Percentiles rank a stretch among this genome's conserved stretches.
These are phyloP conservation scores for Digitaria exilis DNA, from an alignment of 202 grass and related monocot species.

Conservation along the genomic window DNA sequence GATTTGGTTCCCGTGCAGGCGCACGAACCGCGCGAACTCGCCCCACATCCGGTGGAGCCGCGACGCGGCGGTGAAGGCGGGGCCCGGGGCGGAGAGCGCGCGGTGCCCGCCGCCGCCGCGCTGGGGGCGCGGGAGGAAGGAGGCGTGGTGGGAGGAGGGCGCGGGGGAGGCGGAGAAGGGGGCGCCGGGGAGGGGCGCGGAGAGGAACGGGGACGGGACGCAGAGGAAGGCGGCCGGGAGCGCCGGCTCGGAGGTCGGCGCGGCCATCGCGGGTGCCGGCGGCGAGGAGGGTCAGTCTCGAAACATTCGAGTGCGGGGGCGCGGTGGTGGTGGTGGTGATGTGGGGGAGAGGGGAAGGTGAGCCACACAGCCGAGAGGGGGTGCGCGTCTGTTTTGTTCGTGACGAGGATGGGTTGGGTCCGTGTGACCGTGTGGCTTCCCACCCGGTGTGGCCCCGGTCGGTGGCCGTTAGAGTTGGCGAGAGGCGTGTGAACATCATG, in stretches of 20 bases:
- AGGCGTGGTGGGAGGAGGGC: constrained; percentile 32
- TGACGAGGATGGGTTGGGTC: background rate
- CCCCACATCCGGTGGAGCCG: constrained; percentile 61
- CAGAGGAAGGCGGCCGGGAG: constrained; percentile 46
- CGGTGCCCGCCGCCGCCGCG: constrained; percentile 31
- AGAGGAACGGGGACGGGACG: constrained; percentile 37
- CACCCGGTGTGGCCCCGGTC: constrained; percentile 4
- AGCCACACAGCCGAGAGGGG: constrained; percentile 43
- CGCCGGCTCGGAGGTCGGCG: constrained; percentile 37
- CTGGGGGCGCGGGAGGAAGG: constrained; percentile 8
- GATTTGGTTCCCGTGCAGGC: constrained; percentile 68
- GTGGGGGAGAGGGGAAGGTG: constrained; percentile 33
- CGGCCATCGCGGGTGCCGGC: constrained; percentile 47
- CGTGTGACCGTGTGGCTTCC: constrained; percentile 3
- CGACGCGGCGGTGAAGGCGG: constrained; percentile 5
- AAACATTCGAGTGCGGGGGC: constrained; percentile 20
- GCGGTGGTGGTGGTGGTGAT: constrained; percentile 5
- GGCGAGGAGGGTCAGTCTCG: constrained; percentile 18
- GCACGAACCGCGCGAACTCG: constrained; percentile 78
- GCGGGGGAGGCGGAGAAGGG: background rate
- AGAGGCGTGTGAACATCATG: constrained; percentile 15
- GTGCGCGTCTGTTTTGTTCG: constrained; percentile 33
- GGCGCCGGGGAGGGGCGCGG: constrained; percentile 34
- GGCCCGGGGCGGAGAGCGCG: constrained; percentile 30
- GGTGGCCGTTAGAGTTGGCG: constrained; percentile 1